These are phyloP conservation scores for Colletotrichum australisinense DNA, from an alignment of 2,329 filamentous ascomycete species.

Conservation along the genomic window DNA sequence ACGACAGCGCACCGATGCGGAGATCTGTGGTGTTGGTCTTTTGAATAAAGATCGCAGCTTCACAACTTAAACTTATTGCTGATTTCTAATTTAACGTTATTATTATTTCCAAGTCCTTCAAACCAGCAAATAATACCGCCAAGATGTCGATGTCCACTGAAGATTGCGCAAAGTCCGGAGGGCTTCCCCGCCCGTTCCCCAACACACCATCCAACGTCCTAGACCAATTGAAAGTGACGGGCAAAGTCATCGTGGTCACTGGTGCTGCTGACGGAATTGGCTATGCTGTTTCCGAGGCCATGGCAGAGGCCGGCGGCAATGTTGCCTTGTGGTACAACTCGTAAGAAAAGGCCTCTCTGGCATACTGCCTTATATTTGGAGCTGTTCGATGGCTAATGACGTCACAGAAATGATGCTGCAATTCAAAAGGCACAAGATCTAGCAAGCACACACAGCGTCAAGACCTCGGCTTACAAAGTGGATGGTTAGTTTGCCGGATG, in stretches of 20 bases:
- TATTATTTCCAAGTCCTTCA: neutral
- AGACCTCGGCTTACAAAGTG: slow-evolving; percentile 55
- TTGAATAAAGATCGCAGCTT: neutral
- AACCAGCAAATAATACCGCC: slow-evolving; percentile 33
- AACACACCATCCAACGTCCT: slow-evolving; percentile 54
- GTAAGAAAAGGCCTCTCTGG: neutral
- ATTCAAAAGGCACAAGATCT: slow-evolving; percentile 49
- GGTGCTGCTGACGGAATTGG: slow-evolving; percentile 60
- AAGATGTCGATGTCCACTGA: slow-evolving; percentile 52
- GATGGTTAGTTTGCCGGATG: slow-evolving; percentile 43
- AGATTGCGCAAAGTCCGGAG: slow-evolving; percentile 41
- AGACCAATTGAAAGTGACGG: slow-evolving; percentile 55
- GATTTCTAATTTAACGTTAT: too few relatives aligned
- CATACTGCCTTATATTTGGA: neutral
- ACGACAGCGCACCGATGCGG: slow-evolving; percentile 27
- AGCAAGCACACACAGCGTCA: slow-evolving; percentile 47
- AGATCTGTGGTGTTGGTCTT: neutral
- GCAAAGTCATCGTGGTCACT: slow-evolving; percentile 55
- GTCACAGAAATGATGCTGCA: slow-evolving; percentile 41
- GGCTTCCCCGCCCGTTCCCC: slow-evolving; percentile 52
- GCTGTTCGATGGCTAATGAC: neutral
- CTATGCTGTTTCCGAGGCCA: slow-evolving; percentile 54
- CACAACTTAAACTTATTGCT: neutral
- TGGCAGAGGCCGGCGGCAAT: slow-evolving; percentile 56
- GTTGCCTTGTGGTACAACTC: slow-evolving; percentile 54